These are phyloP conservation scores for Tuctoria greenei DNA, from an alignment of 176 grass and related monocot species.

Conservation along the genomic window DNA sequence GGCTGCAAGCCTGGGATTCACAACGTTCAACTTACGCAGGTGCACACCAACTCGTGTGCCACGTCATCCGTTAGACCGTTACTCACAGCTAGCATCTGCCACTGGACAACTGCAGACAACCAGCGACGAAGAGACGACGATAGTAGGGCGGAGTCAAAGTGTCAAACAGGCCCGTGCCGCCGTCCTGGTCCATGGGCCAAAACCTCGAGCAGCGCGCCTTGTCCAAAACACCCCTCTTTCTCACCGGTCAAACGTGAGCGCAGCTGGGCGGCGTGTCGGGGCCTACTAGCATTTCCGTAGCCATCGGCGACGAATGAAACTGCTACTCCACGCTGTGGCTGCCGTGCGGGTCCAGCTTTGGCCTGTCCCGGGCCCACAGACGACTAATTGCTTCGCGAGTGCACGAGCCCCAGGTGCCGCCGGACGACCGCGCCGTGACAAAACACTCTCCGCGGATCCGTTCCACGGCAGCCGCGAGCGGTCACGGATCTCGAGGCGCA, in stretches of 20 bases:
- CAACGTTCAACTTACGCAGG: no score
- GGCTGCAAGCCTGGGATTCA: no score
- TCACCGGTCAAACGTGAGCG: no score
- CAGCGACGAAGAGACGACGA: background rate
- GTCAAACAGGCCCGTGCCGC: background rate
- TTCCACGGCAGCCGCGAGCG: background rate
- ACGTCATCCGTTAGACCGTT: no score
- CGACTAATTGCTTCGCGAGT: background rate
- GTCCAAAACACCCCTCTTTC: no score
- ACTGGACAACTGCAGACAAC: background rate
- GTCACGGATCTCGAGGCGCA: background rate
- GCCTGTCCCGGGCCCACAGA: background rate
- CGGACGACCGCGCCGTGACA: constrained; percentile 15
- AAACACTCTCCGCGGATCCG: background rate
- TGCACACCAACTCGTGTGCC: background rate
- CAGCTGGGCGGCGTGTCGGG: no score
- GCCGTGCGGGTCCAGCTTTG: background rate
- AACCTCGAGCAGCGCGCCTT: background rate
- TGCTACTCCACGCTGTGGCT: no score
- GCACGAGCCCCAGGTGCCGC: constrained; percentile 36
- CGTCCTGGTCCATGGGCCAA: background rate
- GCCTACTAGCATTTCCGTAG: no score
- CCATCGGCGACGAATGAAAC: no score
- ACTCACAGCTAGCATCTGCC: no score
- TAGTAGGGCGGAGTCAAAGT: background rate